Conservation (phyloP, 305 asterid species). For the Euphrasia arctica region DNA sequence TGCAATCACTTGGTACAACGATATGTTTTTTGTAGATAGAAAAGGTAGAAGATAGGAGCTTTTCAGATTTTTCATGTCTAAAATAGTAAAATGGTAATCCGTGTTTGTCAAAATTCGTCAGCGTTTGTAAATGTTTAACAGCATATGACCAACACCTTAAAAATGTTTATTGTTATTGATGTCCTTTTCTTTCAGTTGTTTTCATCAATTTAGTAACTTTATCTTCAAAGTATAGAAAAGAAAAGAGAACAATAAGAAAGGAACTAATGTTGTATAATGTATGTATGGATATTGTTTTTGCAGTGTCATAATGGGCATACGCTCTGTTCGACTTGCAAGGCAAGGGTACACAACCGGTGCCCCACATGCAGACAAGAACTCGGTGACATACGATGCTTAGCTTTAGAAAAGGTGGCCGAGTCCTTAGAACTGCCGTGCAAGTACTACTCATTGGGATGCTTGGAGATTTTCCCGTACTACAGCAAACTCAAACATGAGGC, state of each 20-base stretch:
- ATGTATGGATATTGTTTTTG: slow-evolving; percentile 5
- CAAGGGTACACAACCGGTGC: slow-evolving; percentile 59
- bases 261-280: background rate
- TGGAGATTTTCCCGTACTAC: slow-evolving; percentile 53
- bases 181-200: background rate
- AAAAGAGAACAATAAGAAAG: too few relatives aligned
- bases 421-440: slow-evolving; percentile 59
- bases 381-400: slow-evolving; percentile 63
- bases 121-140: too few relatives aligned
- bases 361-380: slow-evolving; percentile 72
- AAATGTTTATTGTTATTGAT: background rate
- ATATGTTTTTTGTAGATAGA: too few relatives aligned
- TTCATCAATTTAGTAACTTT: background rate
- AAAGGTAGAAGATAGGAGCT: too few relatives aligned
- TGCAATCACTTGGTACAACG: too few relatives aligned
- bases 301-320: slow-evolving; percentile 76
- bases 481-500: slow-evolving; percentile 64
- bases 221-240: too few relatives aligned
- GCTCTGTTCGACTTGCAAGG: slow-evolving; percentile 60
- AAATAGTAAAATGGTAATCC: too few relatives aligned
- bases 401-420: slow-evolving; percentile 61
- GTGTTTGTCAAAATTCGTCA: too few relatives aligned
- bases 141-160: too few relatives aligned
- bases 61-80: too few relatives aligned
- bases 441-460: slow-evolving; percentile 47